These are phyloP conservation scores for Suhomyces sp. DNA, from an alignment of 805 yeast genomes.

Conservation along the genomic window DNA sequence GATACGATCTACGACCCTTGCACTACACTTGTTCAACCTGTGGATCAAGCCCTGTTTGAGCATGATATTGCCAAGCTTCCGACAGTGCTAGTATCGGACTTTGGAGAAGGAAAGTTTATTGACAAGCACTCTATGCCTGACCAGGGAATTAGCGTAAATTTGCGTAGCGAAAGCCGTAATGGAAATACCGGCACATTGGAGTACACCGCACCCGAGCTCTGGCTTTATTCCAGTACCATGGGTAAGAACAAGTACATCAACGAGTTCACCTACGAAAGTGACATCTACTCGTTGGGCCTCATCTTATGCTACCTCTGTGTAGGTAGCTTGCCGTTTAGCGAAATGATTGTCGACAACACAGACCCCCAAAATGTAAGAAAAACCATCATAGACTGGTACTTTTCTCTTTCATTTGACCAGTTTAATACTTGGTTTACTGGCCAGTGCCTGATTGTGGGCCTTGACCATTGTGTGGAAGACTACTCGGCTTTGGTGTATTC, in stretches of 20 bases:
- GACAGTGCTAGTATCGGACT: constrained; percentile 76
- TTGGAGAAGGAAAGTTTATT: constrained; percentile 82
- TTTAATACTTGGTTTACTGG: constrained; percentile 29
- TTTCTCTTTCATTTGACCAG: constrained; percentile 12
- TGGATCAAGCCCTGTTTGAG: constrained; percentile 10
- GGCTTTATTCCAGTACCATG: constrained; percentile 29
- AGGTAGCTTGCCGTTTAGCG: constrained; percentile 59
- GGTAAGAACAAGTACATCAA: constrained; percentile 37
- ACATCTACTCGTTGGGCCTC: constrained; percentile 81
- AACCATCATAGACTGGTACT: constrained; percentile 32
- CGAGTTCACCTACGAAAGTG: constrained; percentile 70
- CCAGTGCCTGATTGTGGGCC: background rate
- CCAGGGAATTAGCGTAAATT: background rate
- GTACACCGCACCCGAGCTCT: constrained; percentile 82
- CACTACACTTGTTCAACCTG: background rate
- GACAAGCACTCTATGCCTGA: constrained; percentile 40
- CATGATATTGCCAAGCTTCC: constrained; percentile 43
- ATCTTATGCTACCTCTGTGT: constrained; percentile 73
- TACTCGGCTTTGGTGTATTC: constrained; percentile 23
- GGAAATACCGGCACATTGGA: constrained; percentile 89
- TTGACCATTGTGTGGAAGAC: constrained; percentile 4
- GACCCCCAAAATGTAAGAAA: constrained; percentile 30
- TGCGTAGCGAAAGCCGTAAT: constrained; percentile 51
- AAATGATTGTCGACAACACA: constrained; percentile 12
- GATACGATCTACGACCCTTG: constrained; percentile 27